phyloP scores from a whole-genome alignment of 495 filamentous ascomycete genomes.

The Venustampulla echinocandica region DNA sequence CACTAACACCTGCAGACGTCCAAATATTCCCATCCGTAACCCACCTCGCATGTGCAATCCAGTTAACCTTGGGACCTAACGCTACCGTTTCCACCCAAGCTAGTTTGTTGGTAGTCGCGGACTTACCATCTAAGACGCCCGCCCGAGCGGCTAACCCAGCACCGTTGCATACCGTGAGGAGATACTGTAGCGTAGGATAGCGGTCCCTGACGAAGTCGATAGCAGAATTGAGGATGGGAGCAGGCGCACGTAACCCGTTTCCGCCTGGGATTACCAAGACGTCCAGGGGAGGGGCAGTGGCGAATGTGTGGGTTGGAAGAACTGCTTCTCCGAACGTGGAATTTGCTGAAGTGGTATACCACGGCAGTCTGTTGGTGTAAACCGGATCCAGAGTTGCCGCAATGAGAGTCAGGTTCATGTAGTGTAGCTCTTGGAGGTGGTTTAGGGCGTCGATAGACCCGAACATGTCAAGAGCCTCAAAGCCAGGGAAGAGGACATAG shows the following conservation, averaged over 20 bases:
- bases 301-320: slow-evolving; percentile 56
- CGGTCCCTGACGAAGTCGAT: slow-evolving; percentile 37
- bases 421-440: slow-evolving; percentile 33
- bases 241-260: slow-evolving; percentile 36
- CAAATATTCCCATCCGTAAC: slow-evolving; percentile 58
- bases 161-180: slow-evolving; percentile 58
- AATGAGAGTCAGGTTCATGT: slow-evolving; percentile 40
- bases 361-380: slow-evolving; percentile 4
- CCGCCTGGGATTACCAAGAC: slow-evolving; percentile 63
- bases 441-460: slow-evolving; percentile 58
- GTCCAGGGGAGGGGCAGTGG: slow-evolving; percentile 40
- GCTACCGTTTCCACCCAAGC: slow-evolving; percentile 31
- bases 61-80: slow-evolving; percentile 35
- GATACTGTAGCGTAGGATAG: slow-evolving; percentile 40
- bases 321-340: slow-evolving; percentile 35
- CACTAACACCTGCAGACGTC: slow-evolving; percentile 52
- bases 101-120: slow-evolving; percentile 50
- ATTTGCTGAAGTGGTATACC: slow-evolving; percentile 8
- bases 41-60: slow-evolving; percentile 58
- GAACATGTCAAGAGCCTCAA: slow-evolving; percentile 45
- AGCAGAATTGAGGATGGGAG: slow-evolving; percentile 21
- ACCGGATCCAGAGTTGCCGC: slow-evolving; percentile 46
- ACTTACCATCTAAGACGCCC: slow-evolving; percentile 48
- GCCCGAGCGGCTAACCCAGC: slow-evolving; percentile 40
- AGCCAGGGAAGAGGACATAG: slow-evolving; percentile 35